Percentiles rank a stretch among this genome's conserved stretches.
These are phyloP conservation scores for Conticribra guillardii DNA, from an alignment of 108 stramenopile genomes.

Conservation along the genomic window DNA sequence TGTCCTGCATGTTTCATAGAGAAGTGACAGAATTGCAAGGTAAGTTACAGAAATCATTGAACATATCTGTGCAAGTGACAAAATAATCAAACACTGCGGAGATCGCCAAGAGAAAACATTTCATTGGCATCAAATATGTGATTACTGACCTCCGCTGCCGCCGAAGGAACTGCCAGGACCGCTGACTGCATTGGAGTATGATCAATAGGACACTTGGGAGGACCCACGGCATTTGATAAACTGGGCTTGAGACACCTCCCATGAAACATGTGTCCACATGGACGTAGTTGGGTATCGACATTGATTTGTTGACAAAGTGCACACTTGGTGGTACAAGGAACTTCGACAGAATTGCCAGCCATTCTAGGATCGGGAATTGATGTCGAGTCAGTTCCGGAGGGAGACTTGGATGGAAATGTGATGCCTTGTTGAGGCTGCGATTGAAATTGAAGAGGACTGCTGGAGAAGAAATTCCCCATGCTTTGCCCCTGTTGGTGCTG, in stretches of 20 bases:
- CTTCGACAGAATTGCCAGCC: constrained; percentile 63
- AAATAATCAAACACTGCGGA: too few relatives aligned
- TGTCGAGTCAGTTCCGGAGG: background rate
- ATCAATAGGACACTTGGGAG: constrained; percentile 83
- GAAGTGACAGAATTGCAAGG: too few relatives aligned
- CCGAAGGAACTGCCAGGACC: constrained; percentile 81
- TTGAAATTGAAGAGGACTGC: constrained; percentile 41
- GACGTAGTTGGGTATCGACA: constrained; percentile 90
- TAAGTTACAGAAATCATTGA: too few relatives aligned
- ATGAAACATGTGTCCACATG: constrained; percentile 93
- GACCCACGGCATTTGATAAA: constrained; percentile 68
- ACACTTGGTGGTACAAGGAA: constrained; percentile 80
- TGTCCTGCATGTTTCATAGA: too few relatives aligned
- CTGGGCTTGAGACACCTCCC: constrained; percentile 87
- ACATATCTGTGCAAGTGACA: too few relatives aligned
- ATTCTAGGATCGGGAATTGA: constrained; percentile 25
- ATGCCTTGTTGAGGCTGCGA: constrained; percentile 24
- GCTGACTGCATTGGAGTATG: constrained; percentile 80
- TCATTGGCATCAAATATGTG: too few relatives aligned
- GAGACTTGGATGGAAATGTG: background rate
- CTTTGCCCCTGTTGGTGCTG: constrained; percentile 61
- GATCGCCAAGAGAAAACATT: too few relatives aligned
- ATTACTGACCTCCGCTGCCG: constrained; percentile 4
- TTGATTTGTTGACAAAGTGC: constrained; percentile 70
- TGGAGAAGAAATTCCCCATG: constrained; percentile 50